Evolutionary conservation across 768 basidiomycete genomes (phyloP), one percentile per base, ranked within the genome.

Genomic region (Dendrothele bispora): DNA sequence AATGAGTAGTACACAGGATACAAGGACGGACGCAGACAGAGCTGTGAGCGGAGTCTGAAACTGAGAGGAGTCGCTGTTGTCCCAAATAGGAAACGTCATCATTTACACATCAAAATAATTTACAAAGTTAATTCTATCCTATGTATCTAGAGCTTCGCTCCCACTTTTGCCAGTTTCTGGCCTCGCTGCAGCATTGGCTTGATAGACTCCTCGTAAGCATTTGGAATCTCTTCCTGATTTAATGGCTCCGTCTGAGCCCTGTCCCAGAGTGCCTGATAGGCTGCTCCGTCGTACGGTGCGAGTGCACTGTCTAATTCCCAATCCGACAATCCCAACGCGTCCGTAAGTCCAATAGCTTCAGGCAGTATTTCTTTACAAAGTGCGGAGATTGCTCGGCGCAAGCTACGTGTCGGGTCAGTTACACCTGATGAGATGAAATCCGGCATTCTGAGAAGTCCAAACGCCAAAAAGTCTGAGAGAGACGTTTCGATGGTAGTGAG

Each of bases 281-380:
- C 85, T 11, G 70, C 75, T 2, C 87, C 88, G 54, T 82, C 72
- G 43, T 73, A 72, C 2, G 80, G 78, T 1, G 86, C 86, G 18
- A 88, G 64, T 0, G 83, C 80, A 60, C 84, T 85, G 53, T 88
- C 78, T 15, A 90, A 66, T 43, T 87, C 80, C 83, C 84, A 90
- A 55, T 90, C 86, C 0, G 79, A 73, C 55, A 87, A 86, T 1
- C 80, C 83, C 59, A 91, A 88, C 3, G 84, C 80, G 58, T 91
- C 88, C 5, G 75, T 82, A 44, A 90, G 65, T 0, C 81, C 84
- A 44, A 90, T 79, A 5, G 76, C 77, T 49, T 91, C 75, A 0
- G 85, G 82, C 1, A 88, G 60, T 10, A 90, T 53, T 39, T 72
- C 71, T 7, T 63, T 54, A 58, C 83, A 86, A 1, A 78, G 51